Evolutionary conservation across 371 early-diverging fungal genomes (phyloP).

Genomic region (Actinomortierella wolfii): DNA sequence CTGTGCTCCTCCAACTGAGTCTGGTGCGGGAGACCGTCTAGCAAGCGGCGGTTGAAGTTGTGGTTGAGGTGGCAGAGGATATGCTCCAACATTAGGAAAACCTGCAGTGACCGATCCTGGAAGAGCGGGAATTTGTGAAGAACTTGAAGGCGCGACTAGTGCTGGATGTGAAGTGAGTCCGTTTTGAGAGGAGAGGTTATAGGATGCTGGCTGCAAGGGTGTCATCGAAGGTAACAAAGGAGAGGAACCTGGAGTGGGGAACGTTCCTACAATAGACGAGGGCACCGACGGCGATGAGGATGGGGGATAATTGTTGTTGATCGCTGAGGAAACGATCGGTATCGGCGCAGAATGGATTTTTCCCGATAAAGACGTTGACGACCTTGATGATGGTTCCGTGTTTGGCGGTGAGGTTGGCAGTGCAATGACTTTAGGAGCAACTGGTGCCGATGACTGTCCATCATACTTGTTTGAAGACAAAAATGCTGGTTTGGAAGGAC

Average conservation of each 20-base stretch:
- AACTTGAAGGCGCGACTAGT: no score
- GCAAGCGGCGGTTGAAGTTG: constrained; percentile 25
- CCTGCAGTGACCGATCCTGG: no score
- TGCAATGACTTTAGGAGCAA: not conserved
- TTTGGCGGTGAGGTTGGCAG: not conserved
- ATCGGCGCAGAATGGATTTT: not conserved
- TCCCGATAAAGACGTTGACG: not conserved
- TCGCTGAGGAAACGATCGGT: constrained; percentile 5
- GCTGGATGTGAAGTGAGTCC: no score
- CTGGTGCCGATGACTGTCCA: constrained; percentile 12
- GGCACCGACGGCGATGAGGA: constrained; percentile 2
- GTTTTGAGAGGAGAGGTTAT: no score
- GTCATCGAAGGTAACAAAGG: no score
- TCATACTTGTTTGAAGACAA: constrained; percentile 20
- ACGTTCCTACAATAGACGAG: no score
- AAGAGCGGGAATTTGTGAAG: no score
- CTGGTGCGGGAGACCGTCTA: not conserved
- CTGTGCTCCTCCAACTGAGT: no score
- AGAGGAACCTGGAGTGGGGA: no score
- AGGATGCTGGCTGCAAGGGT: no score
- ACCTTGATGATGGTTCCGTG: no score
- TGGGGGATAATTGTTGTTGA: constrained; percentile 13
- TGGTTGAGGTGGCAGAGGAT: not conserved
- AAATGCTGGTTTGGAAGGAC: constrained; percentile 32
- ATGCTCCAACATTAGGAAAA: no score